These are phyloP conservation scores for Boehmeria nivea DNA, from an alignment of 306 rosid species.

Conservation along the genomic window DNA sequence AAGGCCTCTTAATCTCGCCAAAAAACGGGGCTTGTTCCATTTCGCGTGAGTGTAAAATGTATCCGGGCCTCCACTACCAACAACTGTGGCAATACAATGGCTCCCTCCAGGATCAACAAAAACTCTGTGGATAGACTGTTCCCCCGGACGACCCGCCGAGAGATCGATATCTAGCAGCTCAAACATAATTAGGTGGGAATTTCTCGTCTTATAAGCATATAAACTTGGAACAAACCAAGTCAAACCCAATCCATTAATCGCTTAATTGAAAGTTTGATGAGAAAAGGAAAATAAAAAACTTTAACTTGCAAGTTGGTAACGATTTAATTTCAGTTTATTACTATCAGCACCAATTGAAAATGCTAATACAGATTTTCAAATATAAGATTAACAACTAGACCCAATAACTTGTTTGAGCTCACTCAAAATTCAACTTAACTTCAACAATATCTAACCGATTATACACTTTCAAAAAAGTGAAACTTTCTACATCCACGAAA, in stretches of 20 bases:
- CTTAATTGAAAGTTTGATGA: neutral
- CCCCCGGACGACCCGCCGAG: constrained; percentile 80
- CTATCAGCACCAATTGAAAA: no score
- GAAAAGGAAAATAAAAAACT: neutral
- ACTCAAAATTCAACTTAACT: neutral
- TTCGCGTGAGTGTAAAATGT: constrained; percentile 89
- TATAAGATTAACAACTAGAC: no score
- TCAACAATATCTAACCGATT: no score
- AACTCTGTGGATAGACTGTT: constrained; percentile 89
- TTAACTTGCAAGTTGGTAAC: neutral
- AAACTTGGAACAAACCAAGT: neutral
- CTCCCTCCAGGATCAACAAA: constrained; percentile 98
- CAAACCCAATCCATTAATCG: neutral
- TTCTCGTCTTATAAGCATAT: neutral
- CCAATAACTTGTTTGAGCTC: no score
- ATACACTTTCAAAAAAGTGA: neutral
- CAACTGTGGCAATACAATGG: constrained; percentile 79
- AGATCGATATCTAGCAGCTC: constrained; percentile 72
- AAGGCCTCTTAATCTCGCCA: constrained; percentile 75
- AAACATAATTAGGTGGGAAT: constrained; percentile 17
- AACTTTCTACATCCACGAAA: neutral
- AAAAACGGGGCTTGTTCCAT: constrained; percentile 84
- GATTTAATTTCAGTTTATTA: no score
- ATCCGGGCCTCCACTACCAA: constrained; percentile 77
- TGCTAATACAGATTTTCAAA: no score